Conservation (phyloP, 176 grass and related monocot species). For the Oryza punctata region DNA sequence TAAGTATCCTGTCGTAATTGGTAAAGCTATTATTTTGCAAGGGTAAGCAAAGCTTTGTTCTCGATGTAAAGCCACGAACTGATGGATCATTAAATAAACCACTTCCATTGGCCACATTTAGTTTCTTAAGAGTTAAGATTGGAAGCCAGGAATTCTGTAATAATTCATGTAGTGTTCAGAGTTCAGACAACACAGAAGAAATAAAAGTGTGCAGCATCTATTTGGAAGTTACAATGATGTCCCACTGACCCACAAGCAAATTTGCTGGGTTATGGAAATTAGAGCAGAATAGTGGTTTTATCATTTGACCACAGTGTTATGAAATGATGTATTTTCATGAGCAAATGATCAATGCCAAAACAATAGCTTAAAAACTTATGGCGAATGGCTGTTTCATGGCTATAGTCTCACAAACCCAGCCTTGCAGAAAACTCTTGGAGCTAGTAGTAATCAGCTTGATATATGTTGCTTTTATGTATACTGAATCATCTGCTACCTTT, state of each 20-base stretch:
- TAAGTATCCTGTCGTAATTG: not conserved
- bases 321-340: slow-evolving; percentile 2
- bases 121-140: too few species aligned
- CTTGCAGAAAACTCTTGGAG: not conserved
- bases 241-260: not conserved
- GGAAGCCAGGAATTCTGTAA: not conserved
- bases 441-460: not conserved
- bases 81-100: not conserved
- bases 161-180: not conserved
- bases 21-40: not conserved
- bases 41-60: too few species aligned
- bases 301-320: not conserved
- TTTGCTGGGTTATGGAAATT: not conserved
- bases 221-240: not conserved
- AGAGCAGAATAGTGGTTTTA: not conserved
- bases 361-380: not conserved
- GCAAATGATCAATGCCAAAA: not conserved
- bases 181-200: not conserved
- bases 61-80: too few species aligned
- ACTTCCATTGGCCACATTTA: too few species aligned
- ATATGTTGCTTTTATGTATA: not conserved
- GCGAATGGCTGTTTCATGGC: not conserved
- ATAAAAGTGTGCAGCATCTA: not conserved
- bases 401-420: not conserved
- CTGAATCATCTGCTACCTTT: not conserved